phyloP scores from a whole-genome alignment of 169 alveolate species.

The Plasmodium sp. region DNA sequence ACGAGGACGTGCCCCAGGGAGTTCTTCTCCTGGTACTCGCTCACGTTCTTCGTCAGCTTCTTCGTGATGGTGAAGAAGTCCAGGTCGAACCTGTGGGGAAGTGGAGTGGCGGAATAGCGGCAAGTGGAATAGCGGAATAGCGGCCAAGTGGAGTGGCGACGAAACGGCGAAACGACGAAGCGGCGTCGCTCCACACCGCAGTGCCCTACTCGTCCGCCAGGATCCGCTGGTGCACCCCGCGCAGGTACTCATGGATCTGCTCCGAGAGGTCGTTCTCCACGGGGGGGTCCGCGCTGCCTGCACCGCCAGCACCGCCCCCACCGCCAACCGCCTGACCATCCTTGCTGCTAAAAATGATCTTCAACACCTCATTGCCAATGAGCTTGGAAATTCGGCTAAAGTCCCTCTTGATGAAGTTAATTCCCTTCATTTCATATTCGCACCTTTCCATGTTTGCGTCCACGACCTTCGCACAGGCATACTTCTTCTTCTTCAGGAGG shows the following conservation, averaged over 20 bases:
- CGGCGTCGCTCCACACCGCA: neutral
- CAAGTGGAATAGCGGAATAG: neutral
- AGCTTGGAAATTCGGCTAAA: conserved; percentile 96
- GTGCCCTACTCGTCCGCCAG: conserved; percentile 79
- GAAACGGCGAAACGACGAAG: no score
- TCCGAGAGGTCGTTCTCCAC: conserved; percentile 84
- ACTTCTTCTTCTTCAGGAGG: conserved; percentile 98
- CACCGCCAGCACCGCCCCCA: neutral
- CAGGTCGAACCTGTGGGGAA: conserved; percentile 37
- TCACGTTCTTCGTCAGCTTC: conserved; percentile 70
- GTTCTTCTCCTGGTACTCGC: conserved; percentile 91
- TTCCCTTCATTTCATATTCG: conserved; percentile 96
- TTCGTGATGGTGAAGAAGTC: conserved; percentile 59
- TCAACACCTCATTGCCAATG: conserved; percentile 83
- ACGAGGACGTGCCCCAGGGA: conserved; percentile 96
- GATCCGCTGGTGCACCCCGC: conserved; percentile 85
- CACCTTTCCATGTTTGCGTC: conserved; percentile 83
- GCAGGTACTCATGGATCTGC: conserved; percentile 89
- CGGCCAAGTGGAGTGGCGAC: neutral
- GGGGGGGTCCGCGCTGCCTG: neutral
- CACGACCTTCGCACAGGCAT: conserved; percentile 94
- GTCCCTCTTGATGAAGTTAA: conserved; percentile 98
- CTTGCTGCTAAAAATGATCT: conserved; percentile 21
- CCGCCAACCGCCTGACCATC: conserved; percentile 33
- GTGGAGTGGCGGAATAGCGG: neutral